Conservation (phyloP, 192 early-diverging fungal genomes). For the Haplosporangium gracile region DNA sequence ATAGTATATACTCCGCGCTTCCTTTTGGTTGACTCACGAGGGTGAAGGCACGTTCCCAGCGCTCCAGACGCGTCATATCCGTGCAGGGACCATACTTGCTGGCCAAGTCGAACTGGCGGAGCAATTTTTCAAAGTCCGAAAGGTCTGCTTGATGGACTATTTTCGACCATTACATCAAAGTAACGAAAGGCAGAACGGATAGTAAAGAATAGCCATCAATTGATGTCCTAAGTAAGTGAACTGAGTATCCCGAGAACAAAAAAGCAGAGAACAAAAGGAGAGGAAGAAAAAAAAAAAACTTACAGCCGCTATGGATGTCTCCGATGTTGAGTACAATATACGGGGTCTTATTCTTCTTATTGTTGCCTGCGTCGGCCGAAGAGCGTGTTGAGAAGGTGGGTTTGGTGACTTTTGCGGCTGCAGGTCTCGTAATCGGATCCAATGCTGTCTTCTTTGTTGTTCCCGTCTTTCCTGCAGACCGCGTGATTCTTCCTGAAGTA, state of each 20-base stretch:
- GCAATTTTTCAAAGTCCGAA: slow-evolving; percentile 29
- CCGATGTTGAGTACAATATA: slow-evolving; percentile 33
- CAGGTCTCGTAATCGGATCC: background rate
- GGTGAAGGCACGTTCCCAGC: slow-evolving; percentile 44
- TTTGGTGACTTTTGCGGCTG: background rate
- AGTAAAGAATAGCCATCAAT: background rate
- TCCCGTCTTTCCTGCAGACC: background rate
- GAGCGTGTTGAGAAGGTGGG: background rate
- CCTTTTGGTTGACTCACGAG: slow-evolving; percentile 16
- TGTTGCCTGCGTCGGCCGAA: background rate
- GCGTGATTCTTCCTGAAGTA: background rate
- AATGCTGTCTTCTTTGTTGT: background rate
- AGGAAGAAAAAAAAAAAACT: background rate
- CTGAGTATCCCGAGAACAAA: background rate
- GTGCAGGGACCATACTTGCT: slow-evolving; percentile 47
- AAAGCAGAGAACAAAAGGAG: background rate
- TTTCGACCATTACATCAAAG: too few species aligned
- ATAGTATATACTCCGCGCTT: too few species aligned
- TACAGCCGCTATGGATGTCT: slow-evolving; percentile 49
- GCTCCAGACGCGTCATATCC: slow-evolving; percentile 45
- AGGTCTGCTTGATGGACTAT: slow-evolving; percentile 43
- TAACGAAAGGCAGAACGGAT: too few species aligned
- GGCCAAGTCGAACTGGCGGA: slow-evolving; percentile 50
- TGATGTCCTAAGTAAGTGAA: background rate
- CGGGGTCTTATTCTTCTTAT: background rate